phyloP scores from a whole-genome alignment of 1,139 yeast genomes.

The Yamadazyma sp. region DNA sequence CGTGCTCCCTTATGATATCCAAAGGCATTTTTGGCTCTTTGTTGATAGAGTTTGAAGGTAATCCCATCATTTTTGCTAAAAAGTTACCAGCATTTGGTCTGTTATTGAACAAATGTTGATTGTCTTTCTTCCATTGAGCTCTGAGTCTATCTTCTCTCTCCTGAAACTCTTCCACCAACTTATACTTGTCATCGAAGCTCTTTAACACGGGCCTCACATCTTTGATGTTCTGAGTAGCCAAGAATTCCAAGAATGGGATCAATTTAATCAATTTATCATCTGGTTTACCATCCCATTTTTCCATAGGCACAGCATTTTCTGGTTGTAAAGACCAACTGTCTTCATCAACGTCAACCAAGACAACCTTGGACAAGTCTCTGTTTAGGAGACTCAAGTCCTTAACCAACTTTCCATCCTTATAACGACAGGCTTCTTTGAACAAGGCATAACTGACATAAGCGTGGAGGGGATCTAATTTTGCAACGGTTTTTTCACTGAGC shows the following conservation, averaged over 20 bases:
- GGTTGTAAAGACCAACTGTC: slow-evolving; percentile 82
- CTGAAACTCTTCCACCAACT: slow-evolving; percentile 72
- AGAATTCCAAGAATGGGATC: slow-evolving; percentile 91
- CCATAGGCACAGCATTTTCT: slow-evolving; percentile 81
- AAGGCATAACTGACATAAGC: slow-evolving; percentile 86
- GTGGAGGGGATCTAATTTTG: slow-evolving; percentile 89
- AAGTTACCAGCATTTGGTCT: slow-evolving; percentile 53
- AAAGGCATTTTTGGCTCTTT: slow-evolving; percentile 82
- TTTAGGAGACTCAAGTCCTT: slow-evolving; percentile 86
- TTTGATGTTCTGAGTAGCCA: slow-evolving; percentile 86
- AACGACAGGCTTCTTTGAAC: slow-evolving; percentile 88
- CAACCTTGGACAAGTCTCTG: slow-evolving; percentile 81
- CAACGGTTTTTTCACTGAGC: slow-evolving; percentile 80
- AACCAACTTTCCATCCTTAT: slow-evolving; percentile 82
- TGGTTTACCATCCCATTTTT: slow-evolving; percentile 83
- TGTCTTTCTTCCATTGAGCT: slow-evolving; percentile 63
- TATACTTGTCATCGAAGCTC: slow-evolving; percentile 62
- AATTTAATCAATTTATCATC: slow-evolving; percentile 76
- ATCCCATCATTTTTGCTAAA: slow-evolving; percentile 60
- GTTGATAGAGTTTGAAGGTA: slow-evolving; percentile 47
- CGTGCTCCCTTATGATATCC: slow-evolving; percentile 88
- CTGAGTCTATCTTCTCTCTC: slow-evolving; percentile 77
- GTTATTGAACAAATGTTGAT: slow-evolving; percentile 45
- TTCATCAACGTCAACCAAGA: slow-evolving; percentile 76
- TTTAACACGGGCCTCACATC: slow-evolving; percentile 88